Evolutionary conservation across 768 basidiomycete species (phyloP), one percentile per base, ranked within the genome.

Genomic region (Ramaria rubella): DNA sequence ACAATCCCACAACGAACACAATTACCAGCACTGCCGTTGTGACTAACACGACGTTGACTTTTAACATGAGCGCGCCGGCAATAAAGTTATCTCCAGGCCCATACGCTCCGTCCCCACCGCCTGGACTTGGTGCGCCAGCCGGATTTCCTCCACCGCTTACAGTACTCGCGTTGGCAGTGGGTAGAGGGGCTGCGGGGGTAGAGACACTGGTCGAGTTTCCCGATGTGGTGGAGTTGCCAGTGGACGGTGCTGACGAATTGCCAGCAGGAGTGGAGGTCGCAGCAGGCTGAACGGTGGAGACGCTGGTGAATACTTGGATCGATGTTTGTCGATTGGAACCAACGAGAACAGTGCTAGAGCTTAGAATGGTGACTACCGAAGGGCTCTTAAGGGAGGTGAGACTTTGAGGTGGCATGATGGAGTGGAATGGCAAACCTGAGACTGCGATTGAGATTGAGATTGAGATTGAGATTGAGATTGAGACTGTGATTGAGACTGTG

Each of bases 111-210:
- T 27, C 24, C 15, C 29, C 42, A n/a, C 55, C 55, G 11, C 54
- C 54, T 17, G 54, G 54, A 19, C 54, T 55, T 15, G 54, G 54
- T 31, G 54, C 54, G 15, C 26, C 42, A 9, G 26, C 54, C 4
- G 21, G 6, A 19, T 26, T 26, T 17, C 34, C 34, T 17, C 54
- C 54, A 12, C 54, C 54, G 27, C 30, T 42, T 7, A 29, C 42
- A 9, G 31, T 19, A 19, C 43, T 55, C 9, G 54, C 42, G 19
- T 26, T 46, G 17, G 54, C 54, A 1, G 54, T 55, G 12, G 54
- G 54, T 23, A 55, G 33, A 31, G 19, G 44, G 15, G 21, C 45
- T 3, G 54, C 42, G 6, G 40, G 23, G 9, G 29, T 7, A 31
- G 24, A 14, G 27, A 2, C 30, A 14, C 49, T 51, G 3, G 52